These are phyloP conservation scores for Irpex sp. DNA, from an alignment of 1,284 basidiomycete genomes.

Conservation along the genomic window DNA sequence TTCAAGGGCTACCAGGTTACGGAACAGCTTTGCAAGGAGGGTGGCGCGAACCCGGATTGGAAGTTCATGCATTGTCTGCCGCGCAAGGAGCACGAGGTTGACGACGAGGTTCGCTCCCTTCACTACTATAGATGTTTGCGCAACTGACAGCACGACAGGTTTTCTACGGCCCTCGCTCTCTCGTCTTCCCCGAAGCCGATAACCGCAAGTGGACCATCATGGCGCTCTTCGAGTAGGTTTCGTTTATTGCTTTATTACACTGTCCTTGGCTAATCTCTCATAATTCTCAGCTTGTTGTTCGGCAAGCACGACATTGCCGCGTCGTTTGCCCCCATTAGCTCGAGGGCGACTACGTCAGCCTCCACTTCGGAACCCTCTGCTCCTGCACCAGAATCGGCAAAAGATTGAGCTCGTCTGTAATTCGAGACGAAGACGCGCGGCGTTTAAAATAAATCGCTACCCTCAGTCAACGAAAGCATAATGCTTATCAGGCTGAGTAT, in stretches of 20 bases:
- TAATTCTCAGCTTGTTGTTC: background rate
- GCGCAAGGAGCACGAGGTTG: conserved; percentile 89
- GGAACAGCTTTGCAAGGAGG: conserved; percentile 73
- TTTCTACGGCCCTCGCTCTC: conserved; percentile 73
- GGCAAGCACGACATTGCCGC: background rate
- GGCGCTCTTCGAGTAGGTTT: conserved; percentile 64
- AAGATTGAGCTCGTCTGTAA: no score
- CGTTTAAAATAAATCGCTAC: no score
- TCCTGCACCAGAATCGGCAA: no score
- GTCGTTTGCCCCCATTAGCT: background rate
- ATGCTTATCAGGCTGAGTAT: background rate
- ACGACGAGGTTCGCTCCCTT: conserved; percentile 70
- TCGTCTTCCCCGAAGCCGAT: conserved; percentile 76
- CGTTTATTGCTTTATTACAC: background rate
- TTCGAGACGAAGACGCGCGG: no score
- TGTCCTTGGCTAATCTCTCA: background rate
- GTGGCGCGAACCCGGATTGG: conserved; percentile 87
- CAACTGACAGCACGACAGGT: conserved; percentile 38
- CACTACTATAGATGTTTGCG: background rate
- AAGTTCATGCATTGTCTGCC: conserved; percentile 97
- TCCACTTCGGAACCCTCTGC: no score
- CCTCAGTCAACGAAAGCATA: background rate
- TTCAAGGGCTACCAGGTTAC: conserved; percentile 96
- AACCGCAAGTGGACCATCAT: conserved; percentile 95
- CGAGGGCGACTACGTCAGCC: no score